Evolutionary conservation across 148 eudicot genomes (phyloP), one percentile per base, ranked within the genome.

Genomic region (Camellia lanceoleosa): DNA sequence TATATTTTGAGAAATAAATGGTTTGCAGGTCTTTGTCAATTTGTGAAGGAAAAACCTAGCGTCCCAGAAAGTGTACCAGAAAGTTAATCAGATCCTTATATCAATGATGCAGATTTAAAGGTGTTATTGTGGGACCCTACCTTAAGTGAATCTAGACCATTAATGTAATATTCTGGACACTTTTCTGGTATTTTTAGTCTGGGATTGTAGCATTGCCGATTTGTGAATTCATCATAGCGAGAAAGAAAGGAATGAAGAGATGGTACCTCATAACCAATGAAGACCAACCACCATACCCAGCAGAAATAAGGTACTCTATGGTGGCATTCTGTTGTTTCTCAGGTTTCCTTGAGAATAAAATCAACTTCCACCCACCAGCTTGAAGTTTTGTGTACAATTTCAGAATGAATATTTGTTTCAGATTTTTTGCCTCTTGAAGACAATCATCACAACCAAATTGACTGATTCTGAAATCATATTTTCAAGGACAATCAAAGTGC

Each of bases 251-350:
- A 69, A 61, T 44, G 38, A 68, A 49, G 59, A 16, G 46, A 76
- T 58, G 8, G 20, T 81, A 87, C 89, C 89, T 87, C 89, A 87
- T 78, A 58, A 85, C 75, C 76, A 87, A 72, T 52, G 79, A 80
- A 23, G 80, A 77, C 87, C 87, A 85, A 74, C 72, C 73, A 16
- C 59, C 51, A 75, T 63, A 85, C 61, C 87, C 85, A 19, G 67
- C 68, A 65, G 84, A 83, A 46, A 64, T 54, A 71, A 87, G 89
- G 76, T 67, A 11, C 66, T 84, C 72, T 6, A 52, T 41, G 69
- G 82, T 84, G 60, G 58, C 70, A 81, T 75, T 79, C 30, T 81
- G 74, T 54, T 68, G 82, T 52, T 64, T 77, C 71, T 84, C 87
- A 13, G 79, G 77, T 75, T 81, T 79, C 82, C 89, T 85, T 60